Conservation (phyloP, 176 grass and related monocot genomes). For the Ensete ventricosum region DNA sequence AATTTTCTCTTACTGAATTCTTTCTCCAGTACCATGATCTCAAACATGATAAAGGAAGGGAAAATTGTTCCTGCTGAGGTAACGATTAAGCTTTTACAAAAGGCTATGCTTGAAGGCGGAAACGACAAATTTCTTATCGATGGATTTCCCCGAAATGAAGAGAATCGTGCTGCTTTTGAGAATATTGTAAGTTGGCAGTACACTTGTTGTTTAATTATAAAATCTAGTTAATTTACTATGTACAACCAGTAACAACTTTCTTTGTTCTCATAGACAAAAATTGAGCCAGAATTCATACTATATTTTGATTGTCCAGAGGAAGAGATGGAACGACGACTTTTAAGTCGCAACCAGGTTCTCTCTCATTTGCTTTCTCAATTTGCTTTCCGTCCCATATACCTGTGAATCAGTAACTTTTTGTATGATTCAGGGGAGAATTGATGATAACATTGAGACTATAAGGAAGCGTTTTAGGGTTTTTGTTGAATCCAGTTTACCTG, state of each 20-base stretch:
- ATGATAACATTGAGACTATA: slow-evolving; percentile 30
- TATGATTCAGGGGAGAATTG: slow-evolving; percentile 8
- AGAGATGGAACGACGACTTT: slow-evolving; percentile 9
- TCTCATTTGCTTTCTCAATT: background rate
- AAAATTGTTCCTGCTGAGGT: slow-evolving; percentile 12
- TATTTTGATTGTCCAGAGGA: slow-evolving; percentile 24
- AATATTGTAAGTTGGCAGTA: background rate
- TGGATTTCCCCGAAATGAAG: slow-evolving; percentile 17
- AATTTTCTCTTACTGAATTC: background rate
- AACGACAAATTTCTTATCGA: slow-evolving; percentile 16
- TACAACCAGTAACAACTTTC: background rate
- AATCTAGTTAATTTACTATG: too few relatives aligned
- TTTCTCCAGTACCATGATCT: slow-evolving; percentile 18
- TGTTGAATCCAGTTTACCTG: slow-evolving; percentile 22
- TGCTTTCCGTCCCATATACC: background rate
- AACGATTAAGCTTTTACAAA: slow-evolving; percentile 4
- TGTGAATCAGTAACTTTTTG: background rate
- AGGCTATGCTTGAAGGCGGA: slow-evolving; percentile 5
- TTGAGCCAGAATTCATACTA: slow-evolving; percentile 18
- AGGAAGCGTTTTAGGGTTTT: slow-evolving; percentile 15
- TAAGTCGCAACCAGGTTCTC: slow-evolving; percentile 23
- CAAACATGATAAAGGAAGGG: slow-evolving; percentile 18
- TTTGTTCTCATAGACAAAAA: slow-evolving; percentile 10
- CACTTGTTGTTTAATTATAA: background rate
- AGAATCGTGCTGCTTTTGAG: slow-evolving; percentile 18